Evolutionary conservation across 2,329 filamentous ascomycete genomes (phyloP).

Genomic region (Pestalotiopsis sp.): DNA sequence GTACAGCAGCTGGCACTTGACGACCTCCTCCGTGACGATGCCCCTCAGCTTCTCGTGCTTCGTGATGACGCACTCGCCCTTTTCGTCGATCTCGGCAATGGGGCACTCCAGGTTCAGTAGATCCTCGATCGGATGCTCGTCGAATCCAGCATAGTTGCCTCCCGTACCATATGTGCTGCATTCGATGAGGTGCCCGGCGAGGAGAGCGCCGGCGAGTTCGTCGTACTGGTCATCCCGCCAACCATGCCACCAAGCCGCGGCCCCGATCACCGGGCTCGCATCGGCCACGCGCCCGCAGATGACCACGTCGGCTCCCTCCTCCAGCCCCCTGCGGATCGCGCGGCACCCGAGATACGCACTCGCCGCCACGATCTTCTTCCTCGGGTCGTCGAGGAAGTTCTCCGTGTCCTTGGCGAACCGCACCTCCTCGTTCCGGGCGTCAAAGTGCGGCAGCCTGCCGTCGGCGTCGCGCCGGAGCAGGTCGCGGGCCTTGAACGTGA

Average conservation of each 20-base stretch:
- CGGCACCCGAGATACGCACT: constrained; percentile 56
- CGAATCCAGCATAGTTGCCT: constrained; percentile 56
- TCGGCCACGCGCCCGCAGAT: constrained; percentile 18
- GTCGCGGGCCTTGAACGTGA: constrained; percentile 35
- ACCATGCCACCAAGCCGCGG: constrained; percentile 11
- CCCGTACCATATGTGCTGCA: constrained; percentile 58
- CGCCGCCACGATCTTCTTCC: constrained; percentile 38
- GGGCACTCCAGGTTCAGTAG: constrained; percentile 38
- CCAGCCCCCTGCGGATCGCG: constrained; percentile 47
- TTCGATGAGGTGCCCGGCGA: constrained; percentile 58
- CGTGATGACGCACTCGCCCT: constrained; percentile 38
- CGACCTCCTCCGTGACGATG: constrained; percentile 35
- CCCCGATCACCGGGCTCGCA: constrained; percentile 1
- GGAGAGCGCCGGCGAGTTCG: constrained; percentile 47
- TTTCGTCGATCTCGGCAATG: constrained; percentile 39
- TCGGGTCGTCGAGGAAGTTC: constrained; percentile 32
- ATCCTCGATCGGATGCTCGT: constrained; percentile 36
- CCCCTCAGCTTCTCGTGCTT: constrained; percentile 38
- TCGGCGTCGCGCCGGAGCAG: constrained; percentile 19
- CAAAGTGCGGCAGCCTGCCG: constrained; percentile 35
- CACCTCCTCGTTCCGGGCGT: constrained; percentile 37
- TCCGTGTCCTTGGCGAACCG: constrained; percentile 41
- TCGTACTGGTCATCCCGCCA: constrained; percentile 2
- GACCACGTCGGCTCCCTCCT: constrained; percentile 47
- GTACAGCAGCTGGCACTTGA: constrained; percentile 52